phyloP scores from a whole-genome alignment of 169 alveolate genomes.

The Cryptosporidium xiaoi region DNA sequence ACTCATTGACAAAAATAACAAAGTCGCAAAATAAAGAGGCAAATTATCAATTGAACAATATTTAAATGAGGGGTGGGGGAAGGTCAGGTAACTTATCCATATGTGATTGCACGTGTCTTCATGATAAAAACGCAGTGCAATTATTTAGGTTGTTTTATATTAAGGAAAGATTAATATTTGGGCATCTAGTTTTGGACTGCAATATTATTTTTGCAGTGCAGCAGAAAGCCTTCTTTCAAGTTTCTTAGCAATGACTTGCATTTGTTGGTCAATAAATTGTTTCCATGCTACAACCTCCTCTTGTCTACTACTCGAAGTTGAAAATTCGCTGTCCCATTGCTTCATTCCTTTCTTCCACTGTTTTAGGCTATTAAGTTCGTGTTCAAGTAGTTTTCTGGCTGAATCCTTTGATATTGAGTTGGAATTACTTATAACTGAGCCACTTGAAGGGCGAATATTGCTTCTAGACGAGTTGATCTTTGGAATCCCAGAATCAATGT shows the following conservation, averaged over 20 bases:
- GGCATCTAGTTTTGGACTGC: background rate
- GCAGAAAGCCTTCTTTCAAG: constrained; percentile 66
- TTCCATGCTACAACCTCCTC: constrained; percentile 72
- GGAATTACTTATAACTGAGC: constrained; percentile 34
- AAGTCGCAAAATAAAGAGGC: too few relatives aligned
- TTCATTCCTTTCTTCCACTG: constrained; percentile 73
- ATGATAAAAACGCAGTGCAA: background rate
- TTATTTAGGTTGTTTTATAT: too few relatives aligned
- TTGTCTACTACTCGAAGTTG: constrained; percentile 37
- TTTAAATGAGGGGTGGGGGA: too few relatives aligned
- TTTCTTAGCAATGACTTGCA: constrained; percentile 69
- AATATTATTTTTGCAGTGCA: constrained; percentile 45
- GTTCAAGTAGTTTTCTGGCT: constrained; percentile 49
- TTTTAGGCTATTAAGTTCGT: constrained; percentile 48
- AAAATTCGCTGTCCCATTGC: constrained; percentile 63
- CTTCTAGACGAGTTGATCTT: background rate
- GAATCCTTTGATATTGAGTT: constrained; percentile 2
- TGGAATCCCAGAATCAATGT: background rate
- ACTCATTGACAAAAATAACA: too few relatives aligned
- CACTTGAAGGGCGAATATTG: constrained; percentile 57
- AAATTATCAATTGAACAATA: too few relatives aligned
- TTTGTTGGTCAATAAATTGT: constrained; percentile 60
- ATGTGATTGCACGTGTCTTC: too few relatives aligned
- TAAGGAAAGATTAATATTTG: background rate
- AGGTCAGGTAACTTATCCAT: too few relatives aligned